Evolutionary conservation across 805 yeast genomes (phyloP), one percentile per base, ranked within the genome.

Genomic region (Sungouiella thailandica): DNA sequence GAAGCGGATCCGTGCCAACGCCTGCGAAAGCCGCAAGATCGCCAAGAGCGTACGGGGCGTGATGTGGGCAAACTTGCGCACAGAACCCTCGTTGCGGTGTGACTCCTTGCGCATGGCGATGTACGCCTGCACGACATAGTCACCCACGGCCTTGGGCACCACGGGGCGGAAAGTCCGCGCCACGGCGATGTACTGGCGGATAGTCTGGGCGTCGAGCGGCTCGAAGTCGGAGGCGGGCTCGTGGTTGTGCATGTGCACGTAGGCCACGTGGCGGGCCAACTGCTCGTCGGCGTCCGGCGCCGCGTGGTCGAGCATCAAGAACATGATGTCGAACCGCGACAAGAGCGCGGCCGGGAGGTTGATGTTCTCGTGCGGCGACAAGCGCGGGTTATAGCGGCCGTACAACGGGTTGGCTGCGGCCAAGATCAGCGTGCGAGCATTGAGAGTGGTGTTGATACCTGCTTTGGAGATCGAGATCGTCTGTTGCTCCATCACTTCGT

Each of bases 401-500:
- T 84, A 89, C 23, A 89, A 67, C 13, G 98, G 98, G 65, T 93
- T 93, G n/a, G 98, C 98, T 19, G 98, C 98, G 0, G 98, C 98
- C 43, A 93, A 64, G 40, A 93, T 85, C 4, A 97, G 89, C 0
- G 97, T 77, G 57, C 98, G 76, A 6, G 98, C 98, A 56, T 93
- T 93, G 48, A 93, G 69, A 2, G 97, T 86, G 7, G 98, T 93
- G 43, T 93, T 85, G 49, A 93, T 93, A 47, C 98, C 98, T 3
- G 98, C 98, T 61, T 93, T 93, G 27, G 97, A 85, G 38, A 93
- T 93, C 15, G 96, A 85, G 39, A 93, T 93, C 2, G 98, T 93
- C 62, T 93, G 98, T 60, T 93, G 98, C 65, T 93, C 98, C 98
- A 93, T 93, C 22, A 93, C 98, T 69, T 90, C 98, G 62, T 90